Conservation (phyloP, 169 alveolate genomes). For the Cardiosporidium cionae region DNA sequence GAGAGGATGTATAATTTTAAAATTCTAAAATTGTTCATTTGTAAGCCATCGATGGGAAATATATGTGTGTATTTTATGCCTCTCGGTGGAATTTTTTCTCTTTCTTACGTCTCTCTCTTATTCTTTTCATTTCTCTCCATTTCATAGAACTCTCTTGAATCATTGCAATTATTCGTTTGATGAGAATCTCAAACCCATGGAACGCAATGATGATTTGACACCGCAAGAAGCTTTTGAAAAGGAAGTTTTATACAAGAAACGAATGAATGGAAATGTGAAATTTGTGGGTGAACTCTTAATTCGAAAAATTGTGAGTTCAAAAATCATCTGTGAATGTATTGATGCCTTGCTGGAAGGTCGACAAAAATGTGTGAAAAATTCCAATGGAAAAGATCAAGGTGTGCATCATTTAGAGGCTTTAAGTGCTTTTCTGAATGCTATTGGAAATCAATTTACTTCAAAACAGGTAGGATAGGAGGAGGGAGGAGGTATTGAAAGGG, state of each 20-base stretch:
- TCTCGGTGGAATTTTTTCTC: too few species aligned
- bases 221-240: slow-evolving; percentile 50
- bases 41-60: too few species aligned
- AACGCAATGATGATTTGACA: slow-evolving; percentile 33
- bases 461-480: too few species aligned
- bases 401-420: slow-evolving; percentile 28
- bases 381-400: slow-evolving; percentile 27
- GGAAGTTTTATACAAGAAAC: slow-evolving; percentile 40
- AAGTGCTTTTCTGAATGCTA: slow-evolving; percentile 23
- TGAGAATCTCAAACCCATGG: slow-evolving; percentile 45
- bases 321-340: slow-evolving; percentile 41
- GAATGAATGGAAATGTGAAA: slow-evolving; percentile 53
- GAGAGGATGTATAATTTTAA: too few species aligned
- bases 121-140: too few species aligned
- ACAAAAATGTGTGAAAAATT: slow-evolving; percentile 10
- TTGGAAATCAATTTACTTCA: too few species aligned
- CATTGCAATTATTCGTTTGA: too few species aligned
- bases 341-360: slow-evolving; percentile 43
- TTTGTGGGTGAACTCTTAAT: slow-evolving; percentile 49
- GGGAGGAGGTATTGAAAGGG: too few species aligned
- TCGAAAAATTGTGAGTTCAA: slow-evolving; percentile 40
- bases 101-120: too few species aligned
- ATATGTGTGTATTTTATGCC: too few species aligned
- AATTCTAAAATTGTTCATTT: too few species aligned
- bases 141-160: too few species aligned